A percentile compares a stretch with the other conserved stretches of the same genome.
Evolutionary conservation across 2,329 filamentous ascomycete genomes (phyloP).

Genomic region (Tolypocladium pustulatum): DNA sequence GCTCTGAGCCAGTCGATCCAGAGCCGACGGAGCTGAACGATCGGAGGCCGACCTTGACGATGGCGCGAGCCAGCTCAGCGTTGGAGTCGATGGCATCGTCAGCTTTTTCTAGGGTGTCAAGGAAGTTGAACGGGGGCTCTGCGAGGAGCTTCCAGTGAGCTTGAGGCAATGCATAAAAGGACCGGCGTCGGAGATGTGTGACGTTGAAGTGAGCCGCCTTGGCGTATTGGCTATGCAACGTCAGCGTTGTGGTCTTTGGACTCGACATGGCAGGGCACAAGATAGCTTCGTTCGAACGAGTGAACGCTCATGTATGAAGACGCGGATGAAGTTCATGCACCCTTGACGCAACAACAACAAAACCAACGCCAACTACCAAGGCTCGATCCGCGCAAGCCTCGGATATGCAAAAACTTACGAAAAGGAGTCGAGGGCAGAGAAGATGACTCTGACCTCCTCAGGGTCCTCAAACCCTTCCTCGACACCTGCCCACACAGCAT

Average conservation of each 20-base stretch:
- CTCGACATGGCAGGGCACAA: not conserved
- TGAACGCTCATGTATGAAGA: not conserved
- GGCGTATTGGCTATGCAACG: slow-evolving; percentile 60
- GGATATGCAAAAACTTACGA: slow-evolving; percentile 45
- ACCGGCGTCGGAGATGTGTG: slow-evolving; percentile 80
- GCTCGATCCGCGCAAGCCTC: too few species aligned
- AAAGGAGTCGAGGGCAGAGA: slow-evolving; percentile 79
- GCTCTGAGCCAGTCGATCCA: slow-evolving; percentile 26
- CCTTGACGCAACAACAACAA: not conserved
- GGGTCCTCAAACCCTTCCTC: slow-evolving; percentile 60
- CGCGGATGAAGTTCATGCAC: not conserved
- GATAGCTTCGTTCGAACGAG: not conserved
- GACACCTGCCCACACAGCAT: slow-evolving; percentile 46
- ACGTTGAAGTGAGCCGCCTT: slow-evolving; percentile 79
- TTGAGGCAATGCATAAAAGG: slow-evolving; percentile 83
- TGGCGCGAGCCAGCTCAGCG: slow-evolving; percentile 68
- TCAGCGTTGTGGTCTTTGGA: not conserved
- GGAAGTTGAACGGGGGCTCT: slow-evolving; percentile 68
- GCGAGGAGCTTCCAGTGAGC: slow-evolving; percentile 77
- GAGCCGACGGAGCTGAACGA: slow-evolving; percentile 49
- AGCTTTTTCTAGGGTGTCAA: slow-evolving; percentile 66
- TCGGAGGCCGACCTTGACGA: slow-evolving; percentile 58
- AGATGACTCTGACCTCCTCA: slow-evolving; percentile 72
- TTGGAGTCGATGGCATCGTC: slow-evolving; percentile 88
- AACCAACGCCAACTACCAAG: too few species aligned